Percentiles rank a stretch among this genome's conserved stretches.
phyloP scores from a whole-genome alignment of 352 stramenopile species.

The Pythium myriotylum region DNA sequence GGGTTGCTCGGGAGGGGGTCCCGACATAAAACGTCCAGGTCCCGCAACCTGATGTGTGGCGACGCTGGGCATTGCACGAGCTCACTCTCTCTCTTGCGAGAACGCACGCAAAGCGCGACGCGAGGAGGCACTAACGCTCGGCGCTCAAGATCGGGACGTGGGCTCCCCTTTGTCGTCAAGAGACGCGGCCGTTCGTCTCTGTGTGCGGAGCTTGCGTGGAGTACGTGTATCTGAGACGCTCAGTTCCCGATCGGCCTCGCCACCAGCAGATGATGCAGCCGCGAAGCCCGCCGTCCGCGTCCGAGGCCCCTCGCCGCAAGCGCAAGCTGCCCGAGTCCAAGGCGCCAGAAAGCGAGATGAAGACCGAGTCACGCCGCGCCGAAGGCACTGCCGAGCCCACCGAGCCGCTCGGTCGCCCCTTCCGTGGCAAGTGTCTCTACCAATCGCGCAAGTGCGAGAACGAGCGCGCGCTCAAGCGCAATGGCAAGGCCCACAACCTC shows the following conservation, averaged over 20 bases:
- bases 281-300: neutral
- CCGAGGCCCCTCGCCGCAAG: constrained; percentile 13
- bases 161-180: neutral
- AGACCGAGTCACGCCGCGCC: constrained; percentile 5
- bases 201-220: constrained; percentile 1
- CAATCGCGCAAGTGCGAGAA: constrained; percentile 84
- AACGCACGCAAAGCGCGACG: constrained; percentile 18
- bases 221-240: constrained; percentile 26
- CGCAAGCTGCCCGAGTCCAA: constrained; percentile 11
- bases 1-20: neutral
- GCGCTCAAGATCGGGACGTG: constrained; percentile 15
- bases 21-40: neutral
- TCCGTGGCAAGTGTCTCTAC: constrained; percentile 73
- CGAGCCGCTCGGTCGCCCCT: constrained; percentile 22
- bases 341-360: neutral
- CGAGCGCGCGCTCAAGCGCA: constrained; percentile 77
- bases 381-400: neutral
- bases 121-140: constrained; percentile 13
- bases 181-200: constrained; percentile 2
- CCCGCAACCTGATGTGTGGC: constrained; percentile 10
- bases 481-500: constrained; percentile 77
- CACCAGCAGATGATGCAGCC: constrained; percentile 14
- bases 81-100: neutral
- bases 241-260: neutral
- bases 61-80: neutral